phyloP scores from a whole-genome alignment of 495 filamentous ascomycete species.

The Trichoderma parareesei region DNA sequence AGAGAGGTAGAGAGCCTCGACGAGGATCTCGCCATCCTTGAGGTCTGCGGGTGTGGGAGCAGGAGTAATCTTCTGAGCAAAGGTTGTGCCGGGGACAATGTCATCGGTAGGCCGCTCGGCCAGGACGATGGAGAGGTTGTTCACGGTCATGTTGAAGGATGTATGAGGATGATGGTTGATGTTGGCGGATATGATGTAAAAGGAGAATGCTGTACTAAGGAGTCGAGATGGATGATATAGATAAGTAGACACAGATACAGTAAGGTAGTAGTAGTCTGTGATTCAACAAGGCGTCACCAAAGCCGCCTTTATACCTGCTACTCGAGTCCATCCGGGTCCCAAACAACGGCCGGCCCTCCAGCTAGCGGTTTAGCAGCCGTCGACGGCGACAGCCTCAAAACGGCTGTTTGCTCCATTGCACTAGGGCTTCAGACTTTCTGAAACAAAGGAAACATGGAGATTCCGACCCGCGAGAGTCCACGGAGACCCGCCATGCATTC shows the following conservation, averaged over 20 bases:
- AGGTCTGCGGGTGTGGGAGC: conserved; percentile 34
- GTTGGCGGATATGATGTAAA: neutral
- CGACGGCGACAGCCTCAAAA: neutral
- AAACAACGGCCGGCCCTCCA: neutral
- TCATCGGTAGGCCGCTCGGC: conserved; percentile 33
- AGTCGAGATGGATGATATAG: neutral
- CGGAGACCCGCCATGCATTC: no score
- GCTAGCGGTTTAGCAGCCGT: neutral
- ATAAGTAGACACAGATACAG: neutral
- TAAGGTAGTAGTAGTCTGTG: neutral
- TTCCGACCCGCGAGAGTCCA: neutral
- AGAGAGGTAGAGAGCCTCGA: conserved; percentile 58
- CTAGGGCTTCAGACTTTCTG: neutral
- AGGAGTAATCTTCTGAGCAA: conserved; percentile 36
- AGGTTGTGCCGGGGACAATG: conserved; percentile 38
- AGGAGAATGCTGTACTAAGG: no score
- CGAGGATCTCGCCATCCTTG: conserved; percentile 49
- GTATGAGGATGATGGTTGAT: neutral
- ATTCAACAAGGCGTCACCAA: neutral
- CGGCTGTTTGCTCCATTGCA: conserved; percentile 2
- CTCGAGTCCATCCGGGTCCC: neutral
- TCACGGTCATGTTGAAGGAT: conserved; percentile 18
- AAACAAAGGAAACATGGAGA: conserved; percentile 1
- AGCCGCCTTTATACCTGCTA: neutral
- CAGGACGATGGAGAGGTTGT: conserved; percentile 34